Conservation (phyloP, 306 rosid genomes). For the Inga laurina region DNA sequence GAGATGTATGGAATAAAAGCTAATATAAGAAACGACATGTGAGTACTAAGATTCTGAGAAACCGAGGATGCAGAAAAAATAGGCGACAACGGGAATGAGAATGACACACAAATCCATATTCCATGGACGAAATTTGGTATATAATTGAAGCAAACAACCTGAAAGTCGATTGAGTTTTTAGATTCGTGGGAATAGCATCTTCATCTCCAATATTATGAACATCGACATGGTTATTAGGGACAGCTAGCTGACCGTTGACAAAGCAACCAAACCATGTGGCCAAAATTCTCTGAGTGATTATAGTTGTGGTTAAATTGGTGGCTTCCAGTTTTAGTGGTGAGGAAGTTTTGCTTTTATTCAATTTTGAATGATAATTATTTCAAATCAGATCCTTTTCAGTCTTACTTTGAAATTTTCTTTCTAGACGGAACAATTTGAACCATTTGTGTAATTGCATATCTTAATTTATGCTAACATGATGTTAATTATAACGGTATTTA, state of each 20-base stretch:
- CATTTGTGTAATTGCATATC: neutral
- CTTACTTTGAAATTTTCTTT: neutral
- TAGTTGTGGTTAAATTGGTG: neutral
- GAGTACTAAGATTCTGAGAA: neutral
- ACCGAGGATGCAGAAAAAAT: neutral
- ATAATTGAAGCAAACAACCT: neutral
- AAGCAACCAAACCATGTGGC: neutral
- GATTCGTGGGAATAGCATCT: neutral
- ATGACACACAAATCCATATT: neutral
- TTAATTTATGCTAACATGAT: neutral
- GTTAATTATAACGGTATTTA: neutral
- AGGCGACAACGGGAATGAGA: neutral
- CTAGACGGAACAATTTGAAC: neutral
- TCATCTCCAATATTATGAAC: neutral
- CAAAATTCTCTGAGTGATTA: neutral
- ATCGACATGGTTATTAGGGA: neutral
- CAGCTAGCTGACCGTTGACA: neutral
- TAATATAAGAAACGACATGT: neutral
- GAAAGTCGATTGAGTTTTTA: neutral
- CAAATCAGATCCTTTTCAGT: neutral
- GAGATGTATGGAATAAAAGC: slow-evolving; percentile 13
- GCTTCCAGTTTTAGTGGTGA: neutral
- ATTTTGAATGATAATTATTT: neutral
- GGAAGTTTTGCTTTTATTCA: neutral
- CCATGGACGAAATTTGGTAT: slow-evolving; percentile 10